A percentile compares a stretch with the other conserved stretches of the same genome.
These are phyloP conservation scores for Phytophthora agathidicida DNA, from an alignment of 352 stramenopile species.

Conservation along the genomic window DNA sequence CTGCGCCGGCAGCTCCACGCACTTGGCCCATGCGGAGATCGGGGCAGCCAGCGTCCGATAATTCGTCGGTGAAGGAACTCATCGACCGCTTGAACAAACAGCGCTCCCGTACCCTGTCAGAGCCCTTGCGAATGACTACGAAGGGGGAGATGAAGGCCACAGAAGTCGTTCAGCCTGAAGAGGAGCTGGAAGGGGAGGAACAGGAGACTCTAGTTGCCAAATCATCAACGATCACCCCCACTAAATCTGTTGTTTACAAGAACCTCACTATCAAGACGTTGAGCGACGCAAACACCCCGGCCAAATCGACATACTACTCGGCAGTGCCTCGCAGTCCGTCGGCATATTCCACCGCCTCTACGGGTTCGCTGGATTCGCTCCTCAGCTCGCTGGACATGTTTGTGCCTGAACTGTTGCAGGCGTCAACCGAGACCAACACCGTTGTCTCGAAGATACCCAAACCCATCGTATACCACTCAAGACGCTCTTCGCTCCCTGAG, in stretches of 20 bases:
- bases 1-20: neutral
- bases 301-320: slow-evolving; percentile 21
- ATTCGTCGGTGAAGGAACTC: slow-evolving; percentile 18
- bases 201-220: neutral
- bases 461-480: slow-evolving; percentile 8
- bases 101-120: slow-evolving; percentile 9
- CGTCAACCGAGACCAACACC: slow-evolving; percentile 10
- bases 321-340: slow-evolving; percentile 28
- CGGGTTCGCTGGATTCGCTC: slow-evolving; percentile 36
- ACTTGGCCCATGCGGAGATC: slow-evolving; percentile 4
- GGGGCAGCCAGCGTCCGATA: slow-evolving; percentile 19
- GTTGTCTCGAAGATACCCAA: slow-evolving; percentile 12
- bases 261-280: slow-evolving; percentile 18
- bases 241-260: slow-evolving; percentile 13
- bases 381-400: slow-evolving; percentile 33
- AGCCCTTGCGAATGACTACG: slow-evolving; percentile 1
- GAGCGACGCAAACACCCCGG: slow-evolving; percentile 5
- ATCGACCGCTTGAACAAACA: slow-evolving; percentile 17
- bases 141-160: neutral
- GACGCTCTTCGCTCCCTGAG: slow-evolving; percentile 13
- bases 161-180: neutral
- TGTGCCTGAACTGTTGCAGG: slow-evolving; percentile 24
- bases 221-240: neutral
- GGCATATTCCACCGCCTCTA: slow-evolving; percentile 40
- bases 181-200: slow-evolving; percentile 7